Evolutionary conservation across 2,329 filamentous ascomycete species (phyloP).

Genomic region (Xylariaceae sp.): DNA sequence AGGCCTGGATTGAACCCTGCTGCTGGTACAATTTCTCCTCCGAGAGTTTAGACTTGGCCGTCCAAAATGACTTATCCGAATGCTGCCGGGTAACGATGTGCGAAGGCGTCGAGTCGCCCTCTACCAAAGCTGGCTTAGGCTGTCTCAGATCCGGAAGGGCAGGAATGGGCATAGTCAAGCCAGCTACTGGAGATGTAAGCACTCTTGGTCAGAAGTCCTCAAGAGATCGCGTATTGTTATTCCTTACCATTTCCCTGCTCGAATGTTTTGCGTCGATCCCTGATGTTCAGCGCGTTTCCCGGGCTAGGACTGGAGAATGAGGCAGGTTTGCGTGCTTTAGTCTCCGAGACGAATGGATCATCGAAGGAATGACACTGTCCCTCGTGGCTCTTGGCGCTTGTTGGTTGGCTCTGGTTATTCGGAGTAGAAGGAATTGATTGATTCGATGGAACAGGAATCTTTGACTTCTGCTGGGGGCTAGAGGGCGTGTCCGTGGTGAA

Average conservation of each 20-base stretch:
- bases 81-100: not conserved
- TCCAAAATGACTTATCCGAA: constrained; percentile 4
- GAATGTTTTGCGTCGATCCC: constrained; percentile 32
- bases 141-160: constrained; percentile 13
- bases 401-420: no score
- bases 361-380: no score
- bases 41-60: not conserved
- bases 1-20: no score
- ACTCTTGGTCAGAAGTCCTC: constrained; percentile 7
- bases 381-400: no score
- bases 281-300: constrained; percentile 26
- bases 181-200: constrained; percentile 8
- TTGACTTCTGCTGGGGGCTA: no score
- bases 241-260: constrained; percentile 27
- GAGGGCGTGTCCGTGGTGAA: no score
- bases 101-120: constrained; percentile 1
- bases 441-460: no score
- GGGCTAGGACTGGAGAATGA: constrained; percentile 15
- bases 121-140: constrained; percentile 1
- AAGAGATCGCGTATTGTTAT: not conserved
- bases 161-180: constrained; percentile 3
- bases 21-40: no score
- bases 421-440: no score
- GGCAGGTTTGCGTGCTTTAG: constrained; percentile 2
- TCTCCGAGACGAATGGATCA: not conserved